Conservation (phyloP, 441 rosid genomes). For the Breynia disticha region DNA sequence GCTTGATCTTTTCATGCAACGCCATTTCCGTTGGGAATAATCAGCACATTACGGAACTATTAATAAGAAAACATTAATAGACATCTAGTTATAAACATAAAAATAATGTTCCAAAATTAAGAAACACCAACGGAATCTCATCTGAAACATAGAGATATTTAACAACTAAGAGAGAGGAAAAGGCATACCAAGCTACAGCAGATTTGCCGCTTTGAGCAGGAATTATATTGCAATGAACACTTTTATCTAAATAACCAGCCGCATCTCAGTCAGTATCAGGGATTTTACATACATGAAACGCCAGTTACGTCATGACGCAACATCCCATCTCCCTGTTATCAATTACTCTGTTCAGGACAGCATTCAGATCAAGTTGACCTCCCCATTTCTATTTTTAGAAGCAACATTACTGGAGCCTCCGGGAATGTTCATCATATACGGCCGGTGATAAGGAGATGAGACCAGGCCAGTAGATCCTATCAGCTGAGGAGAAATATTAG, state of each 20-base stretch:
- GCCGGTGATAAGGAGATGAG: conserved; percentile 15
- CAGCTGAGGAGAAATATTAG: conserved; percentile 16
- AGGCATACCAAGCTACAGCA: conserved; percentile 4
- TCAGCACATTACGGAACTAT: neutral
- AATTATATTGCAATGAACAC: conserved; percentile 17
- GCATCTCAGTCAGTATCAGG: conserved; percentile 25
- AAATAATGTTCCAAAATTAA: neutral
- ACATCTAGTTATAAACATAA: no score
- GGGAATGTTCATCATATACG: conserved; percentile 17
- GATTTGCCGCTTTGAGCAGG: neutral
- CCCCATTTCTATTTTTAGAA: conserved; percentile 17
- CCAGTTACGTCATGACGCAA: conserved; percentile 10
- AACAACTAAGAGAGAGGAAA: neutral
- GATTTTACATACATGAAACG: conserved; percentile 22
- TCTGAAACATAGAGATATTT: neutral
- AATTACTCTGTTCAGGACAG: conserved; percentile 16
- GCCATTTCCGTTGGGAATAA: neutral
- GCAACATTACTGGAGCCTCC: conserved; percentile 12
- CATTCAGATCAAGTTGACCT: conserved; percentile 19
- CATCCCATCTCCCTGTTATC: conserved; percentile 17
- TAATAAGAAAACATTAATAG: no score
- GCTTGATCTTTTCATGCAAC: neutral
- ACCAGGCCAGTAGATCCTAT: conserved; percentile 18
- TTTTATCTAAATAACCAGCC: conserved; percentile 12
- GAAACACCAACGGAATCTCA: no score